Conservation (phyloP, 495 filamentous ascomycete species). For the Wilcoxina mikolae region DNA sequence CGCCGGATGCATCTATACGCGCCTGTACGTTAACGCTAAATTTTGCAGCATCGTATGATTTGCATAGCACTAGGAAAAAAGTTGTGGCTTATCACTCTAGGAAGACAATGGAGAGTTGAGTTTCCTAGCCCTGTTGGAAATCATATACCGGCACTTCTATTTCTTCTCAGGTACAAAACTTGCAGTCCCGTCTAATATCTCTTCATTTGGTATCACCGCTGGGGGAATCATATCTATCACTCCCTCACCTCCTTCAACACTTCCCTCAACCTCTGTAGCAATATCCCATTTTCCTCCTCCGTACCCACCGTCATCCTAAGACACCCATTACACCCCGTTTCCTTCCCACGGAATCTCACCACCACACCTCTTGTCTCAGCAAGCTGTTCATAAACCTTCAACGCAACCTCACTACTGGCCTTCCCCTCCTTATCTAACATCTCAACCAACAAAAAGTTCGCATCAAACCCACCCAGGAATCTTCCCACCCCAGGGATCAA, state of each 20-base stretch:
- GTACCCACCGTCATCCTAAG: constrained; percentile 87
- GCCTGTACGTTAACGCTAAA: too few species aligned
- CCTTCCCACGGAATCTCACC: constrained; percentile 83
- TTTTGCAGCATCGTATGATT: too few species aligned
- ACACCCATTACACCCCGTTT: constrained; percentile 76
- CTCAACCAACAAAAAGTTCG: constrained; percentile 84
- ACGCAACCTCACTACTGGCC: constrained; percentile 61
- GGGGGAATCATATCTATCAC: too few species aligned
- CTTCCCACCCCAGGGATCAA: constrained; percentile 62
- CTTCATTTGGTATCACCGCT: too few species aligned
- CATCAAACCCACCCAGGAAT: constrained; percentile 61
- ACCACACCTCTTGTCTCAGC: constrained; percentile 83
- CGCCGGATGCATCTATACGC: too few species aligned
- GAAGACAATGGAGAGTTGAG: too few species aligned
- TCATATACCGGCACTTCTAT: too few species aligned
- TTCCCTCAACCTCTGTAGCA: constrained; percentile 50
- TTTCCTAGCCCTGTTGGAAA: too few species aligned
- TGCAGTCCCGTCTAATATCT: too few species aligned
- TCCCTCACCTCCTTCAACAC: constrained; percentile 42
- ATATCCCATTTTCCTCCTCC: constrained; percentile 61
- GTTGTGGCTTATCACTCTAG: too few species aligned
- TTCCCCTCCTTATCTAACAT: constrained; percentile 58
- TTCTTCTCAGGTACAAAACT: too few species aligned
- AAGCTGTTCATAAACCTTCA: constrained; percentile 65
- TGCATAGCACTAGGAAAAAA: too few species aligned